Conservation (phyloP, 1,139 yeast species). For the Candida glucosophila region DNA sequence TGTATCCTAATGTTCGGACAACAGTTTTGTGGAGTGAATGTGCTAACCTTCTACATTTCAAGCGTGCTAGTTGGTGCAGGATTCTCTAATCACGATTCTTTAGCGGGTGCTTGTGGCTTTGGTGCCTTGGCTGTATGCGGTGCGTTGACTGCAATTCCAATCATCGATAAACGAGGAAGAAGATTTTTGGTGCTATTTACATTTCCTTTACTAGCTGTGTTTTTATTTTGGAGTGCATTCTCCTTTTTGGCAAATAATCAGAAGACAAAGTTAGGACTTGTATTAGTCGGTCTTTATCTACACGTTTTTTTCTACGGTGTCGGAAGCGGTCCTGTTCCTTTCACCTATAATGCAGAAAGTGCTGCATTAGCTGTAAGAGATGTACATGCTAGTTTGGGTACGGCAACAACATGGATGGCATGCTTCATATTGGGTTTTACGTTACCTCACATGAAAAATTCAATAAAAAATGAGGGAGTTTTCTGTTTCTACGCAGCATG, state of each 20-base stretch:
- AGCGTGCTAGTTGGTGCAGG: constrained; percentile 9
- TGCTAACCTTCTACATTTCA: constrained; percentile 2
- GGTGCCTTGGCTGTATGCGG: constrained; percentile 5
- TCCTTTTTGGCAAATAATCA: constrained; percentile 2
- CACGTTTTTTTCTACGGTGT: constrained; percentile 3
- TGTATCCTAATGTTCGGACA: constrained; percentile 2
- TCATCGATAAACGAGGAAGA: constrained; percentile 4
- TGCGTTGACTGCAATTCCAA: constrained; percentile 2
- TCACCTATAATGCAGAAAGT: constrained; percentile 4
- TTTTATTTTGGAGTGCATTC: constrained; percentile 4
- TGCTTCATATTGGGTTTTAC: constrained; percentile 4
- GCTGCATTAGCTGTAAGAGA: constrained; percentile 3
- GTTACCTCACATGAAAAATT: constrained; percentile 3
- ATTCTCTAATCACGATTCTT: constrained; percentile 5
- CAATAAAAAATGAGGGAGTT: constrained; percentile 3
- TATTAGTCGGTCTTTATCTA: constrained; percentile 3
- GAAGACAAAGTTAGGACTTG: constrained; percentile 3
- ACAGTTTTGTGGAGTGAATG: constrained; percentile 2
- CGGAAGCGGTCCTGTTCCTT: constrained; percentile 5
- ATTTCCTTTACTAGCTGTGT: constrained; percentile 3
- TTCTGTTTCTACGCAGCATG: constrained; percentile 5
- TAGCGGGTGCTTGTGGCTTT: constrained; percentile 8
- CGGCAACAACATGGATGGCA: constrained; percentile 3
- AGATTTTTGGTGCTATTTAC: constrained; percentile 3
- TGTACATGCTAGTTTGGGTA: constrained; percentile 4